Base-by-base conservation (phyloP, 2,329 filamentous ascomycete genomes). In the Colletotrichum sp. region DNA sequence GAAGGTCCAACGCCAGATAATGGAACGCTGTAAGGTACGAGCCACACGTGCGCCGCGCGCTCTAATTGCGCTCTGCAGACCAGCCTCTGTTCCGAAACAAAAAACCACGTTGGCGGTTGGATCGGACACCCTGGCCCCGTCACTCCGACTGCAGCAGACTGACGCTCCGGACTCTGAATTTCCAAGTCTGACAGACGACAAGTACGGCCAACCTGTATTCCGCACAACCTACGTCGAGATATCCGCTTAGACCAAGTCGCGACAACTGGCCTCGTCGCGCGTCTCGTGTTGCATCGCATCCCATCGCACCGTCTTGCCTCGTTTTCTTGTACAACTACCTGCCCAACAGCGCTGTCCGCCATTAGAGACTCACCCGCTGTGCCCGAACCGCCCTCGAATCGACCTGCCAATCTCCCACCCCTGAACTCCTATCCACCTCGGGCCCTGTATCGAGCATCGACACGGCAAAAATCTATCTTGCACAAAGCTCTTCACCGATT, bases 111-210 rank as follows among this genome's bases (percentile, higher is more conserved):
- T 76, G 34, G 60, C 60, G 60, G 57, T 28, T 75, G 52, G 52
- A 76, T 68, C 75, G 75, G 75, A 76, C 75, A 76, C 71, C 75
- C 75, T 76, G 71, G 71, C 75, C 66, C 71, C 66, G 75, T 68
- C 57, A 30, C 62, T 57, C 67, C 71, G 66, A 59, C 64, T 44
- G 30, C 32, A 32, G 13, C 32, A 64, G 30, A 32, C 28, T 34
- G 28, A 10, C 28, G 44, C 59, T 62, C 28, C n/a, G 30, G 59
- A 32, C 30, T 13, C 12, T 28, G 62, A 8, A 34, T 63, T 30
- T 30, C 34, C 36, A 52, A 72, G 30, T 28, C 59, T 15, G 28
- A 57, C 39, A 39, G 22, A 73, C 57, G 22, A 15, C 48, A 65
- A n/a, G 28, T 26, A 59, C 57, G 30, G 18, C 59, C n/a, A 26